phyloP scores from a whole-genome alignment of 225 moss, liverwort and hornwort genomes.

The Straminergon stramineum region DNA sequence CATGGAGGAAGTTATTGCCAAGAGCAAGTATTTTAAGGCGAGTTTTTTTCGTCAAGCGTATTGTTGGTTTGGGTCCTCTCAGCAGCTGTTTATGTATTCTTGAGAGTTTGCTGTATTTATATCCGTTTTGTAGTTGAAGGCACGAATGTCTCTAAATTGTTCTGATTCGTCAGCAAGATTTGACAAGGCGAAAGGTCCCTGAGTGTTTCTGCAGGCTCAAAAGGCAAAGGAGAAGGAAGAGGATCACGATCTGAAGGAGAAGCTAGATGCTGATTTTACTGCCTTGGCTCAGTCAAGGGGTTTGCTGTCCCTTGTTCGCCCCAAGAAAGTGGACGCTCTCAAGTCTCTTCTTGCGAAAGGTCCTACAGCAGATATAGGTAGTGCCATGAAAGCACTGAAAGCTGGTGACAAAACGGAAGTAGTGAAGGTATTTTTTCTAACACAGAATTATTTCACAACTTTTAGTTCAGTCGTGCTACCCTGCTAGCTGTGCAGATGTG shows the following conservation, averaged over 20 bases:
- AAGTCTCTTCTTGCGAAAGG: conserved; percentile 48
- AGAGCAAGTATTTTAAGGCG: conserved; percentile 93
- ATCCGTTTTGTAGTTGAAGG: not conserved
- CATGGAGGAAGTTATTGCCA: conserved; percentile 96
- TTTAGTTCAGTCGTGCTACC: not conserved
- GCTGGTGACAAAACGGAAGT: conserved; percentile 26
- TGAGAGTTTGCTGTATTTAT: not conserved
- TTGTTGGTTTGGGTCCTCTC: not conserved
- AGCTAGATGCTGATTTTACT: conserved; percentile 77
- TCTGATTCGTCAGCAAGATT: not conserved
- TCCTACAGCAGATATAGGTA: conserved; percentile 11
- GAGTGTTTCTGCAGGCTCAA: conserved; percentile 57
- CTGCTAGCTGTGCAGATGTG: not conserved
- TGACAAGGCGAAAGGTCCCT: not conserved
- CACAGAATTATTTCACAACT: not conserved
- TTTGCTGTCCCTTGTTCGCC: conserved; percentile 63
- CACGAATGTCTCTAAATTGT: not conserved
- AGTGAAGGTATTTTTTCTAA: conserved; percentile 34
- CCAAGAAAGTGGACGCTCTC: conserved; percentile 62
- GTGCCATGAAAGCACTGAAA: conserved; percentile 20
- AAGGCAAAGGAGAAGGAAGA: conserved; percentile 91
- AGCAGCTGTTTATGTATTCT: not conserved
- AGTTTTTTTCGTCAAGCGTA: not conserved
- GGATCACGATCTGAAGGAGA: conserved; percentile 77
- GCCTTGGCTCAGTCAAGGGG: conserved; percentile 67